These are phyloP conservation scores for Eutypa lata DNA, from an alignment of 2,329 filamentous ascomycete species.

Conservation along the genomic window DNA sequence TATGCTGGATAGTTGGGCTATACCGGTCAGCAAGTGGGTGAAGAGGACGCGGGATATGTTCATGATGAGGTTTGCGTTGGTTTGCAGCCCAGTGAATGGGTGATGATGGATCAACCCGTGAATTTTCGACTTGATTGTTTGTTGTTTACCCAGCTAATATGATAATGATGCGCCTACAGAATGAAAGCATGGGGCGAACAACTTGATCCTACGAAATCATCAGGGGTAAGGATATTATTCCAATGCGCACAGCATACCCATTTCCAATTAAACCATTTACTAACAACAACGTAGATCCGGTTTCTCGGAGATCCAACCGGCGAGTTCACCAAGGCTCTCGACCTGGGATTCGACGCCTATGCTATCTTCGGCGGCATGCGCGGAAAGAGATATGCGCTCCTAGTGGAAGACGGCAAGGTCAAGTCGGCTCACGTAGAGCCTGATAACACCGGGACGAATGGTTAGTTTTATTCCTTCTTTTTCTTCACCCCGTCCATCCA, in stretches of 20 bases:
- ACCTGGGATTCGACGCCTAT: conserved; percentile 76
- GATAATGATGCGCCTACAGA: conserved; percentile 38
- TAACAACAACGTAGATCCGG: too few relatives aligned
- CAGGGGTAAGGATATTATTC: conserved; percentile 60
- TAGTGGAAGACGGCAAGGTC: conserved; percentile 82
- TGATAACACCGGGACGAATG: conserved; percentile 78
- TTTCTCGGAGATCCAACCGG: conserved; percentile 82
- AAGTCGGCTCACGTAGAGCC: conserved; percentile 79
- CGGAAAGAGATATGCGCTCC: conserved; percentile 83
- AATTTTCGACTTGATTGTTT: too few relatives aligned
- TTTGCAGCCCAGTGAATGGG: too few relatives aligned
- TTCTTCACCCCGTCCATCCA: too few relatives aligned
- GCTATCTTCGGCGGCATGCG: conserved; percentile 78
- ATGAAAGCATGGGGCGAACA: conserved; percentile 86
- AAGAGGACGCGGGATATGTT: too few relatives aligned
- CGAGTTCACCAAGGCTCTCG: conserved; percentile 78
- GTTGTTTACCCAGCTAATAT: too few relatives aligned
- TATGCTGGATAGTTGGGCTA: too few relatives aligned
- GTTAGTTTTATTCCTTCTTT: conserved; percentile 42
- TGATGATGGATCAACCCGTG: too few relatives aligned
- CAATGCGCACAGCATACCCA: too few relatives aligned
- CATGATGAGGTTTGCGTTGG: too few relatives aligned
- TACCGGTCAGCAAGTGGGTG: too few relatives aligned
- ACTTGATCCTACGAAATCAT: conserved; percentile 71
- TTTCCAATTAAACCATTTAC: too few relatives aligned